Percentiles rank a stretch among this genome's conserved stretches.
Conservation (phyloP, 2,329 filamentous ascomycete species). For the Pseudogymnoascus sp. region DNA sequence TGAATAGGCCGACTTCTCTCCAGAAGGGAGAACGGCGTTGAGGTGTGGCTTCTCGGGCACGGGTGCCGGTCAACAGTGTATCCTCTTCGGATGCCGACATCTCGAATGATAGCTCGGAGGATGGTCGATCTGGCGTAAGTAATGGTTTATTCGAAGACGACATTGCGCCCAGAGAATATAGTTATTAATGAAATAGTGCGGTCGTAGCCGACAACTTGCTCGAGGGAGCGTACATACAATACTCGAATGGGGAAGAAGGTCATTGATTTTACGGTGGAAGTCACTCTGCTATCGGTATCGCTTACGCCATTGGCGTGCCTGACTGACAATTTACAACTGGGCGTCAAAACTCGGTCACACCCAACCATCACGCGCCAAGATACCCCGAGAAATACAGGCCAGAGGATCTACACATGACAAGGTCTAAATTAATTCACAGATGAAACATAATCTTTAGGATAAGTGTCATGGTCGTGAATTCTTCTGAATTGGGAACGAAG, state of each 20-base stretch:
- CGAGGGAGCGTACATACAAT: not conserved
- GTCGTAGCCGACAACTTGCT: not conserved
- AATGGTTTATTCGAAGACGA: slow-evolving; percentile 18
- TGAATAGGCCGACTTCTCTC: slow-evolving; percentile 69
- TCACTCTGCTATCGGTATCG: not conserved
- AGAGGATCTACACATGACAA: not conserved
- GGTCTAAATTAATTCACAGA: not conserved
- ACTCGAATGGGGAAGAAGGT: not conserved
- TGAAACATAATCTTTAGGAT: not conserved
- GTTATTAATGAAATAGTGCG: not conserved
- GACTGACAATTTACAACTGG: not conserved
- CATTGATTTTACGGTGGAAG: not conserved
- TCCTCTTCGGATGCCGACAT: slow-evolving; percentile 40
- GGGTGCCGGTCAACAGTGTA: slow-evolving; percentile 27
- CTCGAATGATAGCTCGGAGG: slow-evolving; percentile 47
- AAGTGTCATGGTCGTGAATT: slow-evolving; percentile 9
- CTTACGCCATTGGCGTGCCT: not conserved
- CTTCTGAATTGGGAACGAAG: slow-evolving; percentile 23
- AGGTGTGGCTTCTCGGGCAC: slow-evolving; percentile 18
- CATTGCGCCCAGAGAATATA: not conserved
- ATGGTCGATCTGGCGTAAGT: slow-evolving; percentile 36
- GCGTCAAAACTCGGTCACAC: not conserved
- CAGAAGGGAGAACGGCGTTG: slow-evolving; percentile 45
- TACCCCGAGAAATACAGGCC: not conserved
- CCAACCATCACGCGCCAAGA: not conserved